Evolutionary conservation across 805 yeast genomes (phyloP).

Genomic region (Teunomyces stri): DNA sequence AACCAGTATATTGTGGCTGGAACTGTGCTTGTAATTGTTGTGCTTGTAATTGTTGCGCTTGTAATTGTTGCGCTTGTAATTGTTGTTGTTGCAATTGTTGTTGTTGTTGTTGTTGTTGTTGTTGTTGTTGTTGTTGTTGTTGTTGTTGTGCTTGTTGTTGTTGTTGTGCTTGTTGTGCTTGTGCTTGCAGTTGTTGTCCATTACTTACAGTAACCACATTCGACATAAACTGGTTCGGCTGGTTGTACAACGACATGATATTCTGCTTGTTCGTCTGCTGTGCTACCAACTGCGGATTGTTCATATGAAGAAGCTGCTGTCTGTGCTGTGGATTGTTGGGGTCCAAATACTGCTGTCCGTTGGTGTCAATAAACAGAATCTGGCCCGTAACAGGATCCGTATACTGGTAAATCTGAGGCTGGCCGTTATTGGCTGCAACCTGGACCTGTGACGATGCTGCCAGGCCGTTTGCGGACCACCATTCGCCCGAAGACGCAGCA

Average conservation of each 20-base stretch:
- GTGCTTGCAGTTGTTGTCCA: slow-evolving; percentile 9
- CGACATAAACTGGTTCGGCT: slow-evolving; percentile 28
- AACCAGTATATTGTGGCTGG: slow-evolving; percentile 15
- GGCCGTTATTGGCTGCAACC: slow-evolving; percentile 15
- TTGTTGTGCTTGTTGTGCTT: slow-evolving; percentile 7
- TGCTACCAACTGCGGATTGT: slow-evolving; percentile 21
- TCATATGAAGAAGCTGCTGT: slow-evolving; percentile 29
- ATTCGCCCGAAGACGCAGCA: slow-evolving; percentile 18
- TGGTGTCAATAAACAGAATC: slow-evolving; percentile 62
- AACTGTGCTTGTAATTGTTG: slow-evolving; percentile 11
- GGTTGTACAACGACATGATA: slow-evolving; percentile 42
- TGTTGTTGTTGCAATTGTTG: slow-evolving; percentile 9
- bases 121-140: slow-evolving; percentile 6
- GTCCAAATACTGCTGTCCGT: slow-evolving; percentile 61
- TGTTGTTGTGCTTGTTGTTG: slow-evolving; percentile 8
- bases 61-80: slow-evolving; percentile 11
- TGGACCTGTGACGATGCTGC: slow-evolving; percentile 2
- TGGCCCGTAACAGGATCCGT: slow-evolving; percentile 72
- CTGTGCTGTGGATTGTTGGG: slow-evolving; percentile 46
- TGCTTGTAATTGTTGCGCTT: slow-evolving; percentile 12
- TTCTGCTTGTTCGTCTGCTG: slow-evolving; percentile 35
- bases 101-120: slow-evolving; percentile 4
- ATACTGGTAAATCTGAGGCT: slow-evolving; percentile 60
- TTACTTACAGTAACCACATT: slow-evolving; percentile 23
- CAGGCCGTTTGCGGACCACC: slow-evolving; percentile 24